These are phyloP conservation scores for Solanum chiquidenum DNA, from an alignment of 257 asterid genomes.

Conservation along the genomic window DNA sequence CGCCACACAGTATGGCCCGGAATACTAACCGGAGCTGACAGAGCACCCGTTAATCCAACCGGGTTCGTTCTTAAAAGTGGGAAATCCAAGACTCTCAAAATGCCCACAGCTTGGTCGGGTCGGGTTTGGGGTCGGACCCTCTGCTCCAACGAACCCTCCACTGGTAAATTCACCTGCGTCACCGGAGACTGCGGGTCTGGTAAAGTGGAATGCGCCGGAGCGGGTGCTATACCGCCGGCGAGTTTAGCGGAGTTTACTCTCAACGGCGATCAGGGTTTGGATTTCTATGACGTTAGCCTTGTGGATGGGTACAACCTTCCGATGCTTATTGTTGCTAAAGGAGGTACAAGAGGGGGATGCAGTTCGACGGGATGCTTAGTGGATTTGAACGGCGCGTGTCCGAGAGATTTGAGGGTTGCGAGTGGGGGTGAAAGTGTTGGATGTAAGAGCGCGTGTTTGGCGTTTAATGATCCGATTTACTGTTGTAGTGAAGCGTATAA, in stretches of 20 bases:
- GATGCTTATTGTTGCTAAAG: slow-evolving; percentile 63
- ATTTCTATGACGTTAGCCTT: slow-evolving; percentile 86
- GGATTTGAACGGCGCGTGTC: slow-evolving; percentile 83
- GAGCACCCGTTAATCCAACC: slow-evolving; percentile 50
- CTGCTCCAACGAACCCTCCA: slow-evolving; percentile 40
- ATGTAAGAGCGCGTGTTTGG: slow-evolving; percentile 97
- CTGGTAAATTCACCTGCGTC: slow-evolving; percentile 45
- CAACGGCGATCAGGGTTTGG: slow-evolving; percentile 76
- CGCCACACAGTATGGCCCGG: slow-evolving; percentile 92
- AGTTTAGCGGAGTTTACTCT: slow-evolving; percentile 92
- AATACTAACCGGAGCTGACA: slow-evolving; percentile 72
- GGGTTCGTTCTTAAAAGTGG: slow-evolving; percentile 65
- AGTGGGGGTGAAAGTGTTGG: slow-evolving; percentile 54
- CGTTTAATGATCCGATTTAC: slow-evolving; percentile 70
- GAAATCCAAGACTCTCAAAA: slow-evolving; percentile 53
- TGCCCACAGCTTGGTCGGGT: slow-evolving; percentile 82
- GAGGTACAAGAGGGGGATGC: slow-evolving; percentile 69
- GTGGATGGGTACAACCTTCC: slow-evolving; percentile 96
- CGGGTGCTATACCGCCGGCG: slow-evolving; percentile 91
- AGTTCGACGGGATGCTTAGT: slow-evolving; percentile 79
- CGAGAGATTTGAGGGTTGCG: slow-evolving; percentile 59
- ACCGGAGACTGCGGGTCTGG: slow-evolving; percentile 93
- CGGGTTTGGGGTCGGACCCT: slow-evolving; percentile 84
- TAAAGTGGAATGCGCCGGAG: slow-evolving; percentile 59
- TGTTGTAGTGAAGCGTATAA: slow-evolving; percentile 82